These are phyloP conservation scores for Mycena filopes DNA, from an alignment of 768 basidiomycete species.

Conservation along the genomic window DNA sequence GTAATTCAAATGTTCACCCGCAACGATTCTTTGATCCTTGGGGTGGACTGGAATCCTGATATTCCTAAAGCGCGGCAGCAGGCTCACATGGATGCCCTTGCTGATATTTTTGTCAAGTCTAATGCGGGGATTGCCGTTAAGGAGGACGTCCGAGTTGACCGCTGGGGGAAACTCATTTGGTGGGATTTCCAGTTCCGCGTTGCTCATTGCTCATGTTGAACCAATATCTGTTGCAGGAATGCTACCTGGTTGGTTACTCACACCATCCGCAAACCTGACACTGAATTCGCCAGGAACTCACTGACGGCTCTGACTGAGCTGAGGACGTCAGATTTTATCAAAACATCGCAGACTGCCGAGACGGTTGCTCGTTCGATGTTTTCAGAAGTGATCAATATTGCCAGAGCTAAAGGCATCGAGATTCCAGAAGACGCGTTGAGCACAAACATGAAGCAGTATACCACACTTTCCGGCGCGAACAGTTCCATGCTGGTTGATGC, in stretches of 20 bases:
- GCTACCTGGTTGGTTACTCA: constrained; percentile 11
- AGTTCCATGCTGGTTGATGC: constrained; percentile 27
- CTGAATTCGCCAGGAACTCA: constrained; percentile 10
- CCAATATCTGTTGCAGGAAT: constrained; percentile 11
- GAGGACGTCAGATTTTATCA: constrained; percentile 19
- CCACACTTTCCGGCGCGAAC: constrained; percentile 4
- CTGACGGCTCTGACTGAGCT: constrained; percentile 22
- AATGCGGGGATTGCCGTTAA: constrained; percentile 21
- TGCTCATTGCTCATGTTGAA: background rate
- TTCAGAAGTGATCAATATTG: constrained; percentile 15
- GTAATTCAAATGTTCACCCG: constrained; percentile 20
- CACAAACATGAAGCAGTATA: constrained; percentile 14
- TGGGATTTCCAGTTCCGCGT: background rate
- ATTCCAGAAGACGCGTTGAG: constrained; percentile 21
- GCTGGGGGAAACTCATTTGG: constrained; percentile 25
- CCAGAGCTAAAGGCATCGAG: constrained; percentile 13
- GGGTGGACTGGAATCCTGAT: constrained; percentile 16
- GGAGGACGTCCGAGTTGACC: constrained; percentile 15
- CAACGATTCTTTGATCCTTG: constrained; percentile 15
- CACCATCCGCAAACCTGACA: background rate
- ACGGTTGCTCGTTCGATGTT: constrained; percentile 15
- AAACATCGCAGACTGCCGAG: constrained; percentile 5
- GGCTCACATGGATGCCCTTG: constrained; percentile 3
- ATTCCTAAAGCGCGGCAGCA: constrained; percentile 12
- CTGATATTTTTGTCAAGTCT: constrained; percentile 16